A percentile compares a stretch with the other conserved stretches of the same genome.
Conservation (phyloP, 441 rosid genomes). For the Metrosideros polymorpha region DNA sequence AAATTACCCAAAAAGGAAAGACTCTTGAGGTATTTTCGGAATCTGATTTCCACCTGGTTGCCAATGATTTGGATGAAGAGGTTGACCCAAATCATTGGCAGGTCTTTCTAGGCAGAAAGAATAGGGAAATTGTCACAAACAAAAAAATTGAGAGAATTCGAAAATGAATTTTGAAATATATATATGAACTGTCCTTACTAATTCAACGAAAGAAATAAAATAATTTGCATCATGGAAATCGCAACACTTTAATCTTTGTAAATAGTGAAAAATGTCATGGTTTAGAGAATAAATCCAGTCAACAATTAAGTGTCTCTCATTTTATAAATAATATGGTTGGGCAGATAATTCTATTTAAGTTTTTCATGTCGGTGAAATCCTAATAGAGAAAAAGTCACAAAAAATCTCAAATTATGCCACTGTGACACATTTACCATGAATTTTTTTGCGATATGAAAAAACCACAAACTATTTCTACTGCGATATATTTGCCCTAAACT, state of each 20-base stretch:
- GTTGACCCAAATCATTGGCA: not conserved
- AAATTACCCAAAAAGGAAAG: not conserved
- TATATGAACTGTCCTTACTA: not conserved
- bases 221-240: not conserved
- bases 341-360: not conserved
- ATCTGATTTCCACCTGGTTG: not conserved
- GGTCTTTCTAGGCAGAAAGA: not conserved
- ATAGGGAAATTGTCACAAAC: not conserved
- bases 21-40: not conserved
- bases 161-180: not conserved
- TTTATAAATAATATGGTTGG: not conserved
- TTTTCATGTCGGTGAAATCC: not conserved
- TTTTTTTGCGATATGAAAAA: no score
- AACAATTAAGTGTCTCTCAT: not conserved
- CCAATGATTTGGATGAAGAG: not conserved
- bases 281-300: not conserved
- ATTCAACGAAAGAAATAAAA: not conserved
- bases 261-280: not conserved
- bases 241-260: fast-evolving
- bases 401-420: no score
- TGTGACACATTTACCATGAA: no score
- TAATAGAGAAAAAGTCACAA: no score
- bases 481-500: no score
- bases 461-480: no score
- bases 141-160: no score